phyloP scores from a whole-genome alignment of 495 filamentous ascomycete genomes.

The Penicillium nucicola region DNA sequence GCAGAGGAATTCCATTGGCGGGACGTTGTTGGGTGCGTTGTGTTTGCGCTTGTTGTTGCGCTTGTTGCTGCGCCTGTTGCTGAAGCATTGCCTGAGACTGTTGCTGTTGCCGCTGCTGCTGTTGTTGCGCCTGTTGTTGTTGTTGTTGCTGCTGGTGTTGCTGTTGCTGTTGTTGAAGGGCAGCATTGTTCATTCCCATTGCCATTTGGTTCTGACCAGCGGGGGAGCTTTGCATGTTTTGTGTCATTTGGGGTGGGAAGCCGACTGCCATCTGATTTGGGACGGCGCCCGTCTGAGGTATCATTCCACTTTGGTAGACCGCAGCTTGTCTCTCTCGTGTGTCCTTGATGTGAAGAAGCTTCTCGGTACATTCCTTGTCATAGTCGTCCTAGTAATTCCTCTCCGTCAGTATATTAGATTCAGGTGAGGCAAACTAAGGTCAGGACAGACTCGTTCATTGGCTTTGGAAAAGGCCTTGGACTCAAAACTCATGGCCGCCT shows the following conservation, averaged over 20 bases:
- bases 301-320: constrained; percentile 43
- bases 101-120: constrained; percentile 22
- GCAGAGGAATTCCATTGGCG: constrained; percentile 21
- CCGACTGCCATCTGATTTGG: constrained; percentile 37
- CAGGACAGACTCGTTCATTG: constrained; percentile 37
- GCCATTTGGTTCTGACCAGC: constrained; percentile 40
- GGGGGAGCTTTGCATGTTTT: constrained; percentile 51
- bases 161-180: constrained; percentile 27
- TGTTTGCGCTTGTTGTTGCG: constrained; percentile 33
- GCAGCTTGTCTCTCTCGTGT: constrained; percentile 45
- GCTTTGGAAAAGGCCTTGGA: constrained; percentile 44
- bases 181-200: constrained; percentile 45
- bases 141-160: constrained; percentile 24
- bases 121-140: constrained; percentile 27
- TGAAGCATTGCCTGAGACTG: constrained; percentile 29
- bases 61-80: constrained; percentile 36
- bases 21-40: constrained; percentile 37
- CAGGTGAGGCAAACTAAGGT: too few species aligned
- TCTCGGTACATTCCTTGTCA: constrained; percentile 46
- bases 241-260: constrained; percentile 53
- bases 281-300: constrained; percentile 38
- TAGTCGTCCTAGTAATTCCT: constrained; percentile 34
- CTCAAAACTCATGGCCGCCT: constrained; percentile 48
- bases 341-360: constrained; percentile 47
- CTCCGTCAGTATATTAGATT: too few species aligned